phyloP scores from a whole-genome alignment of 1,139 yeast genomes.

The Hyphopichia pseudoburtonii region DNA sequence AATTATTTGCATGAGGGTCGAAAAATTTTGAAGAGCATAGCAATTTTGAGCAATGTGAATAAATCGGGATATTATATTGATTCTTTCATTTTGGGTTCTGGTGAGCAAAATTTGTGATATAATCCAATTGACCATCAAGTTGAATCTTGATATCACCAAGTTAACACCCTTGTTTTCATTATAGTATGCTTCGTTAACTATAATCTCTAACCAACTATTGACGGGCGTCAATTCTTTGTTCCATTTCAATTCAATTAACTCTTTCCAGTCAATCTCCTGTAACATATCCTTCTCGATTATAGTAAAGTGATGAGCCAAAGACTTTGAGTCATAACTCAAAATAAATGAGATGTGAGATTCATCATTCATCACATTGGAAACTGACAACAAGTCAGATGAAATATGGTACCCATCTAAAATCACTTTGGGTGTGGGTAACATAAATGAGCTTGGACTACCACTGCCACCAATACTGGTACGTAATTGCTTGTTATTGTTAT shows the following conservation, averaged over 20 bases:
- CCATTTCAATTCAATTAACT: conserved; percentile 77
- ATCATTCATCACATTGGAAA: conserved; percentile 36
- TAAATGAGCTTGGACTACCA: conserved; percentile 13
- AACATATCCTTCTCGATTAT: conserved; percentile 81
- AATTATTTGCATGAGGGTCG: conserved; percentile 84
- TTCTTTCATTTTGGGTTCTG: conserved; percentile 54
- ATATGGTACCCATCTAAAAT: conserved; percentile 39
- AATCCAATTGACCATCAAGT: conserved; percentile 89
- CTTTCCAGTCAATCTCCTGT: conserved; percentile 85
- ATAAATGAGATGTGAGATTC: conserved; percentile 75
- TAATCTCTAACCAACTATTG: conserved; percentile 83
- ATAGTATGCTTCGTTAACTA: conserved; percentile 59
- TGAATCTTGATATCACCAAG: conserved; percentile 83
- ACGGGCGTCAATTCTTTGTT: conserved; percentile 64
- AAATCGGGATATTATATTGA: conserved; percentile 69
- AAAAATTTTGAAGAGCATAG: conserved; percentile 70
- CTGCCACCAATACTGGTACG: conserved; percentile 4
- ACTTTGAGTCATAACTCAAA: conserved; percentile 63
- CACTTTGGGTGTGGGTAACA: conserved; percentile 27
- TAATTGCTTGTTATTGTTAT: conserved; percentile 1
- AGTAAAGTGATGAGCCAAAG: conserved; percentile 78
- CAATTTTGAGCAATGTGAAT: conserved; percentile 84
- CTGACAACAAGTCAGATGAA: conserved; percentile 27
- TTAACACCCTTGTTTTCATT: conserved; percentile 66
- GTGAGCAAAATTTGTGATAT: conserved; percentile 83